Evolutionary conservation across 2,329 filamentous ascomycete genomes (phyloP).

Genomic region (Passalora sequoiae): DNA sequence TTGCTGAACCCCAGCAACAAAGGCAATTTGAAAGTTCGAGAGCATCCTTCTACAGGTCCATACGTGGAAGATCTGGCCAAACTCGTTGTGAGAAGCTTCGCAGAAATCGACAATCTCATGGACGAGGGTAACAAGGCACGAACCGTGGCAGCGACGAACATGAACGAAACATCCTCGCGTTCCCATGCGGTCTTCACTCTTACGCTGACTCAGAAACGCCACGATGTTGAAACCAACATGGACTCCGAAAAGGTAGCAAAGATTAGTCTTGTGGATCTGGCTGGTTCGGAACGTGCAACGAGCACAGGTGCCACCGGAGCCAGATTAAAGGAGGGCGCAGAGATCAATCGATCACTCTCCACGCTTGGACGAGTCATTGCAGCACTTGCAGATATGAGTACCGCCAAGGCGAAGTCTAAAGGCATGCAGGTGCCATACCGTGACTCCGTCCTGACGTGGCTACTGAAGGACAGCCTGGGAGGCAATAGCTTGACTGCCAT

Average conservation of each 20-base stretch:
- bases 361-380: slow-evolving; percentile 97
- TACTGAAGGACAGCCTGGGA: slow-evolving; percentile 92
- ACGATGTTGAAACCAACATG: slow-evolving; percentile 90
- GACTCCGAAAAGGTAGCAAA: slow-evolving; percentile 69
- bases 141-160: slow-evolving; percentile 97
- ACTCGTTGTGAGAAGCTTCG: slow-evolving; percentile 84
- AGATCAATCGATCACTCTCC: slow-evolving; percentile 95
- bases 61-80: slow-evolving; percentile 98
- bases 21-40: slow-evolving; percentile 92
- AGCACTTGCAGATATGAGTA: slow-evolving; percentile 83
- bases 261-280: background rate
- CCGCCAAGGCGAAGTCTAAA: slow-evolving; percentile 76
- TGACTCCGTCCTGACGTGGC: slow-evolving; percentile 93
- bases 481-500: slow-evolving; percentile 99
- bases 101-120: slow-evolving; percentile 96
- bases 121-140: slow-evolving; percentile 98
- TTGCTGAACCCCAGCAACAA: slow-evolving; percentile 92
- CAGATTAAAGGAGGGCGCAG: slow-evolving; percentile 91
- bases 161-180: slow-evolving; percentile 98
- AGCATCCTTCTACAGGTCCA: slow-evolving; percentile 93
- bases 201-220: slow-evolving; percentile 88
- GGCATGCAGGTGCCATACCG: slow-evolving; percentile 84
- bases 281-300: slow-evolving; percentile 89
- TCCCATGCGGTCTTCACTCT: slow-evolving; percentile 98
- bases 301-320: slow-evolving; percentile 95